A percentile compares a stretch with the other conserved stretches of the same genome.
These are phyloP conservation scores for Neurospora hispaniola DNA, from an alignment of 495 filamentous ascomycete species.

Conservation along the genomic window DNA sequence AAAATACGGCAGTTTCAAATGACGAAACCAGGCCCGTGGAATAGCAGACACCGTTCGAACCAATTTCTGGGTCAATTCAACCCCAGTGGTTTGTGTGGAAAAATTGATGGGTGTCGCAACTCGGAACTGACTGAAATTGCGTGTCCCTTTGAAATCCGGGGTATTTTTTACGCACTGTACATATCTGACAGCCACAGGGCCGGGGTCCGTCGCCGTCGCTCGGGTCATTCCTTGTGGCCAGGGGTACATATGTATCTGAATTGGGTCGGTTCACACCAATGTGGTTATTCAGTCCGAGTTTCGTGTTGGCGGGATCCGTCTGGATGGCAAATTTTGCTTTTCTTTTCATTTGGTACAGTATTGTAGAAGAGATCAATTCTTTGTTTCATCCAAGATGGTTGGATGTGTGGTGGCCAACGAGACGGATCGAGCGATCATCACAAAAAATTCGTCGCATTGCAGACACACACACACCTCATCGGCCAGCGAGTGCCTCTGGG, in stretches of 20 bases:
- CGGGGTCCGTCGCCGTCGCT: too few species aligned
- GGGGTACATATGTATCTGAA: not conserved
- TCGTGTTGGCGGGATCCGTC: not conserved
- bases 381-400: not conserved
- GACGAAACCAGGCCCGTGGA: not conserved
- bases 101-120: not conserved
- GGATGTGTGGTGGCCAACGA: not conserved
- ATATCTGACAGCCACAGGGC: too few species aligned
- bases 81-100: not conserved
- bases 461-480: too few species aligned
- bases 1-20: too few species aligned
- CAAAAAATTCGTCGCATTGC: too few species aligned
- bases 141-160: not conserved
- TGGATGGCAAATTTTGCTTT: not conserved
- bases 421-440: not conserved
- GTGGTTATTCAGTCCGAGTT: not conserved
- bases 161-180: not conserved
- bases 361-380: not conserved
- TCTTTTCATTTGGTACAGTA: not conserved
- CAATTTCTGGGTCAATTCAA: not conserved
- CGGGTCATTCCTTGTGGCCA: not conserved
- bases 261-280: not conserved
- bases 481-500: too few species aligned
- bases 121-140: not conserved
- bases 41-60: not conserved